A percentile compares a stretch with the other conserved stretches of the same genome.
phyloP scores from a whole-genome alignment of 495 filamentous ascomycete genomes.

The Clavariopsis aquatica region DNA sequence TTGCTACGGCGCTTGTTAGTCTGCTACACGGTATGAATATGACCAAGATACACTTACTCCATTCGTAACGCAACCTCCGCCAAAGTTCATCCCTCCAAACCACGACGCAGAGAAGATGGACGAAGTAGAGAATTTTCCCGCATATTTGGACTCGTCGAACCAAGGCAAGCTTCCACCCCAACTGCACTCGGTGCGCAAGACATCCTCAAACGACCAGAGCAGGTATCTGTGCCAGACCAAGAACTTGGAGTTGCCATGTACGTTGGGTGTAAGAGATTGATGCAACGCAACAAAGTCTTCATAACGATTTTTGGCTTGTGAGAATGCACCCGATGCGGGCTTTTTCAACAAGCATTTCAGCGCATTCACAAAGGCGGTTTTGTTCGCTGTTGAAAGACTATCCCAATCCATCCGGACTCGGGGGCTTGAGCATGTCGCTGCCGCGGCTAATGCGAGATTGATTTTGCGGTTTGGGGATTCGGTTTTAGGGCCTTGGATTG shows the following conservation, averaged over 20 bases:
- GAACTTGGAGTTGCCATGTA: constrained; percentile 33
- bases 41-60: constrained; percentile 14
- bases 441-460: neutral
- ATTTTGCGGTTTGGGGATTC: neutral
- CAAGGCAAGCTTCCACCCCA: constrained; percentile 16
- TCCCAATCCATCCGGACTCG: constrained; percentile 29
- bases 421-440: constrained; percentile 25
- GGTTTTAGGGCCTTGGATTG: neutral
- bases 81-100: constrained; percentile 22
- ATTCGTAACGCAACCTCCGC: constrained; percentile 26
- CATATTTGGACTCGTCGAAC: constrained; percentile 27
- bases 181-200: constrained; percentile 25
- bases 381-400: neutral
- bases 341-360: constrained; percentile 19
- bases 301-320: constrained; percentile 19
- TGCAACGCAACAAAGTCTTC: constrained; percentile 32
- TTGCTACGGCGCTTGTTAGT: constrained; percentile 14
- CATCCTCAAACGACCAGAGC: constrained; percentile 29
- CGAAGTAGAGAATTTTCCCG: constrained; percentile 16
- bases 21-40: neutral
- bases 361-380: constrained; percentile 13
- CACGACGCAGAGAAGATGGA: constrained; percentile 17
- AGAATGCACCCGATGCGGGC: constrained; percentile 7
- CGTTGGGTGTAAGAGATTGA: constrained; percentile 27
- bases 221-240: constrained; percentile 33